Base-by-base conservation (phyloP, 139 green algal species). In the Zygnema cylindricum region DNA sequence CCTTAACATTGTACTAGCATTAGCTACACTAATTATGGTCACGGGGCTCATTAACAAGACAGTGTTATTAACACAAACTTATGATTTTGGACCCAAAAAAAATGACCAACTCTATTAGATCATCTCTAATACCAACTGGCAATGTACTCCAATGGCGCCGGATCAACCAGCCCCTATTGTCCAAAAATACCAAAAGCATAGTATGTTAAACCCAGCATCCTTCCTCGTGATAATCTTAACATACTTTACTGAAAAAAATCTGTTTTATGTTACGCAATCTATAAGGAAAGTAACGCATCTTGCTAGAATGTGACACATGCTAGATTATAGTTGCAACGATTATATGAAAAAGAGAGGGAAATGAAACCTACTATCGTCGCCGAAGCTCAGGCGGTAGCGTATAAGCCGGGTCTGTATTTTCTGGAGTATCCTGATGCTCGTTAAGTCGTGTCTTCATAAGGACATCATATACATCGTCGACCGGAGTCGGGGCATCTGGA, bases 401-500 rank as follows among this genome's bases (percentile, higher is more conserved):
- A 63, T 88, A 55, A 0, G 55, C 35, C 54, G 82, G 81, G 33
- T 92, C 93, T 22, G 81, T 32, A 1, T 49, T 71, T 36, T 35
- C 85, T 77, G 38, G 69, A n/a, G 73, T 36, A 1, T 43, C 82
- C 35, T 32, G 25, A 88, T 78, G 30, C 30, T 91, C 36, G n/a
- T 85, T 43, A 3, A 75, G 78, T 30, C 89, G 38, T 81, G 90
- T 76, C n/a, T 82, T 2, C 77, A 84, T 87, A 39, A 98, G 93
- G 1, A 96, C 93, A 87, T 98, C 96, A 89, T 95, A 98, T 21
- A 96, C 93, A 89, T 98, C 95, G 41, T 95, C 92, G 36, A 91
- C 81, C 33, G 43, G 41, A 1, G 38, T 43, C 0, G 85, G 73
- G n/a, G 36, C 84, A 38, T 30, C 42, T 35, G 32, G 77, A 11